These are phyloP conservation scores for Penicillium pulvis DNA, from an alignment of 495 filamentous ascomycete species.

Conservation along the genomic window DNA sequence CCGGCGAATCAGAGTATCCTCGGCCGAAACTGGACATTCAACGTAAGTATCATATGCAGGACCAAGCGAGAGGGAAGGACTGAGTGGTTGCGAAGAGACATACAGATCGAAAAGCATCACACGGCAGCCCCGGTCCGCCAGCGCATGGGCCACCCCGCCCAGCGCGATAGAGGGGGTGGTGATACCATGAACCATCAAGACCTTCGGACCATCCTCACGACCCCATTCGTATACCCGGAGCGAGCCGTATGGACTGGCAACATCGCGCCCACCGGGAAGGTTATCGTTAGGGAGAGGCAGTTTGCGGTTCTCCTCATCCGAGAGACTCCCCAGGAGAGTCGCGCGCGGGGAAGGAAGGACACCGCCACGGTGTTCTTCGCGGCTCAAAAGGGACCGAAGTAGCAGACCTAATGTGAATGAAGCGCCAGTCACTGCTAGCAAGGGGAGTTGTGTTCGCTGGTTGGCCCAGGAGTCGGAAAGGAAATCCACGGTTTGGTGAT, in stretches of 20 bases:
- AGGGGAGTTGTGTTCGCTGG: slow-evolving; percentile 40
- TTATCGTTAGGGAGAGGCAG: slow-evolving; percentile 74
- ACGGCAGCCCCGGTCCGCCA: slow-evolving; percentile 74
- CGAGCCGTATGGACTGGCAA: slow-evolving; percentile 75
- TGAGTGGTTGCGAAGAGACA: slow-evolving; percentile 8
- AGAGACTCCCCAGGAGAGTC: slow-evolving; percentile 47
- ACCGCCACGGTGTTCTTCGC: slow-evolving; percentile 10
- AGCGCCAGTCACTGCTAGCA: slow-evolving; percentile 44
- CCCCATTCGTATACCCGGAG: slow-evolving; percentile 90
- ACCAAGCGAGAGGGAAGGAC: neutral
- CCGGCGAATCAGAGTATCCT: slow-evolving; percentile 73
- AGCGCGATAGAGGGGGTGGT: slow-evolving; percentile 79
- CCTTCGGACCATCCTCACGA: slow-evolving; percentile 74
- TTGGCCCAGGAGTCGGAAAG: slow-evolving; percentile 42
- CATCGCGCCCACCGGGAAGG: slow-evolving; percentile 73
- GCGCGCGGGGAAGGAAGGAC: slow-evolving; percentile 51
- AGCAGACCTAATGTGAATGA: slow-evolving; percentile 47
- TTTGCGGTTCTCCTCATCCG: slow-evolving; percentile 44
- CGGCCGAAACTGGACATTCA: slow-evolving; percentile 63
- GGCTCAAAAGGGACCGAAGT: slow-evolving; percentile 37
- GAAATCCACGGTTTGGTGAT: slow-evolving; percentile 41
- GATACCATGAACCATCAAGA: slow-evolving; percentile 84
- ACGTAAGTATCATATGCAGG: neutral
- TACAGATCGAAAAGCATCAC: slow-evolving; percentile 77
- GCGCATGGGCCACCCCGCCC: slow-evolving; percentile 63